Evolutionary conservation across 306 rosid species (phyloP), one percentile per base, ranked within the genome.

Genomic region (Astragalus membranaceus): DNA sequence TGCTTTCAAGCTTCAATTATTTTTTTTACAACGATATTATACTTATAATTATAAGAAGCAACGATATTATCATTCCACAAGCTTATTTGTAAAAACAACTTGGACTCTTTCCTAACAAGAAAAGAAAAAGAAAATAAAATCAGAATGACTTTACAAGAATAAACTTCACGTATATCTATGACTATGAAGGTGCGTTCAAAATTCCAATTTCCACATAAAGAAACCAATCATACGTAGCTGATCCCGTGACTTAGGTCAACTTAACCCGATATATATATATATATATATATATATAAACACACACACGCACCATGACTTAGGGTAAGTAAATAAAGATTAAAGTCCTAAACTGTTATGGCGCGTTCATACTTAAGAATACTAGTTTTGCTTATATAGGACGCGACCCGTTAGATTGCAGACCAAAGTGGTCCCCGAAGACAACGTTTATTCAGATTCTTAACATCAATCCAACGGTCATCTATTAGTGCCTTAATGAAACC

Each of bases 171-270:
- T 36, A 15, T 60, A 23, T 15, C n/a, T 9, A 9, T 39, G 2
- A 5, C 44, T 39, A 8, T 39, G 3, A n/a, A 30, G 26, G 16
- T 37, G 64, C 6, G 37, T 50, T 50, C 33, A 39, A 69, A 20
- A 32, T 63, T 50, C 33, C 49, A 69, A 20, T 43, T 63, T 63
- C 54, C 67, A 43, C 55, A 23, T 30, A 53, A 66, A 23, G 44
- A 30, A 62, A 44, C 54, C 36, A 63, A 77, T 37, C 14, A 36
- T 36, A 36, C 10, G 29, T 14, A 8, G 7, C 61, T 29, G 15
- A 72, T 78, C 39, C 17, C 43, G 44, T 14, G 72, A 79, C 67
- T 74, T 53, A 36, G 72, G 79, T 67, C 79, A 67, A 79, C 62
- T 62, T 72, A 42, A 73, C 12, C 15, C 26, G 1, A 32, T 4